Evolutionary conservation across 2,329 filamentous ascomycete species (phyloP).

Genomic region (Aspergillus intermedius): DNA sequence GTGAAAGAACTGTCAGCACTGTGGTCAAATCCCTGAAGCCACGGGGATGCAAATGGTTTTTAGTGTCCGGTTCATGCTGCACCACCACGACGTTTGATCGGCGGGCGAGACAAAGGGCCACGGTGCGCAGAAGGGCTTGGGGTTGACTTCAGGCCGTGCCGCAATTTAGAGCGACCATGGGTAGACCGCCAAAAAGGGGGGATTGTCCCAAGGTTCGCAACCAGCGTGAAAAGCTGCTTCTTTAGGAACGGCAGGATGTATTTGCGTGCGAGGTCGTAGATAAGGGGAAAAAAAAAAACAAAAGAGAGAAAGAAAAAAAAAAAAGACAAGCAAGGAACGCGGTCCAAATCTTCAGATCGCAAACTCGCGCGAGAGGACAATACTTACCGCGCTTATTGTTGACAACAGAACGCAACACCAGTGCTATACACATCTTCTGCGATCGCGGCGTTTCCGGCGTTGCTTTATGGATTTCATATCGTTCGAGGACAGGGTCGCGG

Average conservation of each 20-base stretch:
- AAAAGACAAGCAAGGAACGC: not conserved
- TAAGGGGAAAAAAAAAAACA: not conserved
- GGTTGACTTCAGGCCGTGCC: conserved; percentile 15
- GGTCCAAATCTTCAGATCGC: not conserved
- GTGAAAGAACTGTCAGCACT: conserved; percentile 1
- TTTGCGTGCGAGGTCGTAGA: not conserved
- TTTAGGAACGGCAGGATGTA: not conserved
- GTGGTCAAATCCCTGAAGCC: not conserved
- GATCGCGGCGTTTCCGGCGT: conserved; percentile 64
- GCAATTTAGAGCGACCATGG: conserved; percentile 15
- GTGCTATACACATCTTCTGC: conserved; percentile 67
- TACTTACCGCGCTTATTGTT: conserved; percentile 61
- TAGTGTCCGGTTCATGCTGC: not conserved
- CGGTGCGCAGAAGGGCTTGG: not conserved
- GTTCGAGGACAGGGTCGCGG: conserved; percentile 64
- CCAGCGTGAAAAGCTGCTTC: not conserved
- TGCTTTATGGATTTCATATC: conserved; percentile 66
- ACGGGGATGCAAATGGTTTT: not conserved
- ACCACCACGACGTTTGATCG: conserved; percentile 12
- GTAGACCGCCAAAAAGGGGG: conserved; percentile 16
- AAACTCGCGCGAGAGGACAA: not conserved
- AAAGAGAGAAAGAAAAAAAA: not conserved
- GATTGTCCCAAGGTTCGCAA: conserved; percentile 4
- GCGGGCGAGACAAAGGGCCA: conserved; percentile 8
- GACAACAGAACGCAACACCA: conserved; percentile 67